phyloP scores from a whole-genome alignment of 257 asterid species.

The Linderniella brevidens region DNA sequence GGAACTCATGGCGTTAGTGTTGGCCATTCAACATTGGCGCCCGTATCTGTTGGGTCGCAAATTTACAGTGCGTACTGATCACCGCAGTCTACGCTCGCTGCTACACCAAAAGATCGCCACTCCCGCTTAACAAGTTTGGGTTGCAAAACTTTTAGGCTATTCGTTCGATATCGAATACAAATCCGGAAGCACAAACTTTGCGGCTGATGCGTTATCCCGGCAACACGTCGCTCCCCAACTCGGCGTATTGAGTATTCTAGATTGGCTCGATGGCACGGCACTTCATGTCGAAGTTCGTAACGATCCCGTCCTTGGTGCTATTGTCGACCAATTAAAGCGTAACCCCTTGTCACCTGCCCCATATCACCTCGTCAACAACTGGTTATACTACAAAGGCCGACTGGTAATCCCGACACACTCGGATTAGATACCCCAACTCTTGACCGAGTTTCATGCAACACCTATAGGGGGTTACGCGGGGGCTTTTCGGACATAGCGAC shows the following conservation, averaged over 20 bases:
- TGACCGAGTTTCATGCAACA: too few relatives aligned
- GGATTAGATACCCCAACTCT: too few relatives aligned
- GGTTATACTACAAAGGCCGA: background rate
- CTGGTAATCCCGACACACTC: background rate
- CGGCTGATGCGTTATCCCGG: background rate
- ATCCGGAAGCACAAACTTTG: background rate
- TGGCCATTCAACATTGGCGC: constrained; percentile 2
- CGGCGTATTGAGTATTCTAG: background rate
- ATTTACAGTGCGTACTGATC: background rate
- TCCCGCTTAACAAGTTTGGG: background rate
- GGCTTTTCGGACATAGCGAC: background rate
- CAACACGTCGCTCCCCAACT: too few relatives aligned
- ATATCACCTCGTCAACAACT: too few relatives aligned
- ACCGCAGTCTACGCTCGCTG: background rate
- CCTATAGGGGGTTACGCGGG: background rate
- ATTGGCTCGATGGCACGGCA: background rate
- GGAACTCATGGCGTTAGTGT: background rate
- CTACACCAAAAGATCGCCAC: background rate
- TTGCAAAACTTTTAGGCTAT: background rate
- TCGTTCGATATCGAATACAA: background rate
- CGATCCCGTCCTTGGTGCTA: too few relatives aligned
- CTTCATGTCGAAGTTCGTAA: background rate
- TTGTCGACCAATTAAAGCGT: background rate
- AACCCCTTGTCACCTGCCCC: background rate
- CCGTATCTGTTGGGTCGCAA: background rate